Evolutionary conservation across 352 stramenopile species (phyloP).

Genomic region (Paralagenidium karlingii): DNA sequence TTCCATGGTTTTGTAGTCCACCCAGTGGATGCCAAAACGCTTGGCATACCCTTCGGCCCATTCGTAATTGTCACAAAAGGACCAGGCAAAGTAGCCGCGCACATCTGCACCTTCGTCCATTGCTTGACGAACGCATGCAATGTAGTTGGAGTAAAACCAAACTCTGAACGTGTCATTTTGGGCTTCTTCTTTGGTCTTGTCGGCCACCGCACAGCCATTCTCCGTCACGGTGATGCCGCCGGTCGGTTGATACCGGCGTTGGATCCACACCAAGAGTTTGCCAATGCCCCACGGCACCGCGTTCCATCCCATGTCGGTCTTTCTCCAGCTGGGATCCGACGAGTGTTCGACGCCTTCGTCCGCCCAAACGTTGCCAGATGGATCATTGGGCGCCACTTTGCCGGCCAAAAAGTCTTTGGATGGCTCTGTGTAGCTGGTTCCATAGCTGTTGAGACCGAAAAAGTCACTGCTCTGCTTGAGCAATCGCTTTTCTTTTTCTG

Average conservation of each 20-base stretch:
- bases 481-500: constrained; percentile 58
- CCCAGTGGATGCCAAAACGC: constrained; percentile 40
- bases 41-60: no score
- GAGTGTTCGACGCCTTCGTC: constrained; percentile 28
- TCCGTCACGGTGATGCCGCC: constrained; percentile 85
- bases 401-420: constrained; percentile 27
- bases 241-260: constrained; percentile 60
- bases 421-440: constrained; percentile 29
- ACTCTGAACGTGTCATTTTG: constrained; percentile 66
- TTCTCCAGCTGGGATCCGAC: constrained; percentile 42
- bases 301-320: constrained; percentile 76
- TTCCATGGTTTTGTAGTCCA: constrained; percentile 45
- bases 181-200: constrained; percentile 53
- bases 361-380: constrained; percentile 16
- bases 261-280: constrained; percentile 85
- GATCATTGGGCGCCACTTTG: constrained; percentile 12
- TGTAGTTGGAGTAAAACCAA: constrained; percentile 76
- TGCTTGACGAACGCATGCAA: constrained; percentile 46
- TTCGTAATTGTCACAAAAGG: constrained; percentile 89
- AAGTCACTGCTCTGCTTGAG: constrained; percentile 86
- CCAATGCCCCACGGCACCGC: constrained; percentile 68
- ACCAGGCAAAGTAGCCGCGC: constrained; percentile 86
- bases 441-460: constrained; percentile 94
- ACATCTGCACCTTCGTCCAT: constrained; percentile 40
- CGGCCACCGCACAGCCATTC: constrained; percentile 76